phyloP scores from a whole-genome alignment of 2,329 filamentous ascomycete genomes.

The Sphaerulina musiva region DNA sequence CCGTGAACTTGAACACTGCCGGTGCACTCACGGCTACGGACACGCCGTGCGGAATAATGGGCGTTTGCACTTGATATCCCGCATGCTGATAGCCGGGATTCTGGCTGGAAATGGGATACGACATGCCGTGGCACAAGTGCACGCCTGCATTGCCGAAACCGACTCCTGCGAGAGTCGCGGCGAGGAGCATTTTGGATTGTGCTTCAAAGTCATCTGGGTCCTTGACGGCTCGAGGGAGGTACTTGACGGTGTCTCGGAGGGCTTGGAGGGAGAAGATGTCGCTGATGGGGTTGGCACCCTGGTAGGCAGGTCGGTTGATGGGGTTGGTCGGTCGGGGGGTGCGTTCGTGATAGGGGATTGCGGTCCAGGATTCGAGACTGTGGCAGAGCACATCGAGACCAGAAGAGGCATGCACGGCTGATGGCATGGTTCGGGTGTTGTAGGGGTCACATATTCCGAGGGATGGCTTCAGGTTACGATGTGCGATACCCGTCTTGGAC shows the following conservation, averaged over 20 bases:
- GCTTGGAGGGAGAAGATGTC: conserved; percentile 94
- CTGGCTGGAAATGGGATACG: conserved; percentile 91
- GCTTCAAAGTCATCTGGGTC: conserved; percentile 90
- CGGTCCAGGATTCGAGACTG: conserved; percentile 92
- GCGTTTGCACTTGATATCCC: conserved; percentile 70
- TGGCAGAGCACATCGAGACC: conserved; percentile 95
- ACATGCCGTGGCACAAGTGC: conserved; percentile 87
- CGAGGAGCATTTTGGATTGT: conserved; percentile 90
- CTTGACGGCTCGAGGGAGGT: conserved; percentile 77
- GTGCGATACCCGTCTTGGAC: conserved; percentile 92
- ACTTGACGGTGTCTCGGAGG: conserved; percentile 77
- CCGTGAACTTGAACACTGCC: conserved; percentile 90
- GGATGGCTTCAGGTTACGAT: conserved; percentile 90
- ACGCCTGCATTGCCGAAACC: conserved; percentile 98
- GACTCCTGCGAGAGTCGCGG: conserved; percentile 86
- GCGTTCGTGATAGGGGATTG: conserved; percentile 87
- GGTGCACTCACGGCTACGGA: conserved; percentile 90
- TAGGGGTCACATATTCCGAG: conserved; percentile 79
- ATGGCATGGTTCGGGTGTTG: conserved; percentile 93
- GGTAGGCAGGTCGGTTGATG: conserved; percentile 85
- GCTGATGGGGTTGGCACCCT: conserved; percentile 94
- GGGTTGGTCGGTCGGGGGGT: conserved; percentile 80
- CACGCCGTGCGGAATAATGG: conserved; percentile 92
- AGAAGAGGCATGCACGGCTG: conserved; percentile 83
- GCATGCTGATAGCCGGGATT: conserved; percentile 84